Percentiles rank a stretch among this genome's conserved stretches.
These are phyloP conservation scores for Cicer chorassanicum DNA, from an alignment of 306 rosid genomes.

Conservation along the genomic window DNA sequence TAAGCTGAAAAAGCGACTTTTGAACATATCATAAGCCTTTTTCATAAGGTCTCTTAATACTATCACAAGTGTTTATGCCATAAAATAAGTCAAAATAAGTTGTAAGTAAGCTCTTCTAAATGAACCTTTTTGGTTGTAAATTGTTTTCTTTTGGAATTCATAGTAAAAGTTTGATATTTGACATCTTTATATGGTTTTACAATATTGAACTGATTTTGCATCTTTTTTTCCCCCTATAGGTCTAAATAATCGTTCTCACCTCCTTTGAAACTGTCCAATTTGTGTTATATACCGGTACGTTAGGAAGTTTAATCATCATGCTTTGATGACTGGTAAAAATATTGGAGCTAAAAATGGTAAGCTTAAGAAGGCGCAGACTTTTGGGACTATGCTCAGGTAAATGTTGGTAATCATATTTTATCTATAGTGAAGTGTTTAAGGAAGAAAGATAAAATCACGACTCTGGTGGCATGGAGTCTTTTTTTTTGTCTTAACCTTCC, in stretches of 20 bases:
- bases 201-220: constrained; percentile 29
- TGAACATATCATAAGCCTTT: neutral
- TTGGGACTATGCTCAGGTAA: constrained; percentile 89
- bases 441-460: constrained; percentile 2
- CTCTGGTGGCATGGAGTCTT: constrained; percentile 6
- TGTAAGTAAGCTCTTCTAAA: neutral
- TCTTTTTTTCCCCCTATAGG: constrained; percentile 23
- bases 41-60: neutral
- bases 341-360: constrained; percentile 67
- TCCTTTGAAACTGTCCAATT: constrained; percentile 27
- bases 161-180: constrained; percentile 15
- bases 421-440: neutral
- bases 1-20: neutral
- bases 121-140: neutral
- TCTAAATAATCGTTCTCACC: constrained; percentile 13
- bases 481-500: no score
- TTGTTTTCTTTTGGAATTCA: constrained; percentile 31
- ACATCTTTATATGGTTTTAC: constrained; percentile 13
- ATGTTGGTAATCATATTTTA: constrained; percentile 16
- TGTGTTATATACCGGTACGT: constrained; percentile 41
- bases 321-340: constrained; percentile 46
- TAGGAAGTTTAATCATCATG: constrained; percentile 39
- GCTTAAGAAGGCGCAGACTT: constrained; percentile 96
- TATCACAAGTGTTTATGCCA: neutral
- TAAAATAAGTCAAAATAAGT: neutral